phyloP scores from a whole-genome alignment of 2,329 filamentous ascomycete genomes.

The Pseudovirgaria hyperparasitica region DNA sequence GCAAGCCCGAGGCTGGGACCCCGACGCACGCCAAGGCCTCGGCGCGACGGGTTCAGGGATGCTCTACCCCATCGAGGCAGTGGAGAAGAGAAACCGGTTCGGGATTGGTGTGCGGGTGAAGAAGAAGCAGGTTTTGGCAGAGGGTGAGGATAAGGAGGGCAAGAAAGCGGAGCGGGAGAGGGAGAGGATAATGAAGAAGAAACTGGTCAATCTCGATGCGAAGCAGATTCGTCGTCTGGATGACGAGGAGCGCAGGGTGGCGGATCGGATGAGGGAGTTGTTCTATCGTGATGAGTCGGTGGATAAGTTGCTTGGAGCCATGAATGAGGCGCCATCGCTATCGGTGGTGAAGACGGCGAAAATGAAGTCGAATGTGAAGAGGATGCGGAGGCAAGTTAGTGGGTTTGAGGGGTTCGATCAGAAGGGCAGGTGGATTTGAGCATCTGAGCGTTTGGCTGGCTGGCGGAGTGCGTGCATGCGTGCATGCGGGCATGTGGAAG shows the following conservation, averaged over 20 bases:
- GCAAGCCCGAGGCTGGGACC: conserved; percentile 59
- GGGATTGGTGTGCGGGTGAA: conserved; percentile 51
- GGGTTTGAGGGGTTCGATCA: background rate
- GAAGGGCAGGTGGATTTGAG: background rate
- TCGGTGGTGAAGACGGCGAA: background rate
- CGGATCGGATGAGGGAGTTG: conserved; percentile 52
- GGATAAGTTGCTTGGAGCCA: conserved; percentile 53
- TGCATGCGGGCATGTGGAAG: background rate
- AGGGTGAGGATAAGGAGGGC: conserved; percentile 29
- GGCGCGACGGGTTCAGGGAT: conserved; percentile 58
- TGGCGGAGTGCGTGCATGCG: background rate
- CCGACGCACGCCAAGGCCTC: conserved; percentile 58
- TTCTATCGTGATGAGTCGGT: conserved; percentile 68
- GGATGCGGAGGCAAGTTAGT: too few species aligned
- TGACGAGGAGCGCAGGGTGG: conserved; percentile 47
- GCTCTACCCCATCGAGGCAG: conserved; percentile 60
- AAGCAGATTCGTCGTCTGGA: conserved; percentile 54
- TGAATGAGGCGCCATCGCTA: background rate
- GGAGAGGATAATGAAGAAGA: too few species aligned
- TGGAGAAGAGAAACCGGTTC: conserved; percentile 58
- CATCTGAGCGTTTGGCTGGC: background rate
- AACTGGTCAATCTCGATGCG: conserved; percentile 44
- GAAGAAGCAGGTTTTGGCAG: conserved; percentile 25
- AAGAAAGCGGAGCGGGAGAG: conserved; percentile 26
- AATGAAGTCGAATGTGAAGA: background rate